A percentile compares a stretch with the other conserved stretches of the same genome.
phyloP scores from a whole-genome alignment of 768 basidiomycete genomes.

The Boletus tylopilopsis region DNA sequence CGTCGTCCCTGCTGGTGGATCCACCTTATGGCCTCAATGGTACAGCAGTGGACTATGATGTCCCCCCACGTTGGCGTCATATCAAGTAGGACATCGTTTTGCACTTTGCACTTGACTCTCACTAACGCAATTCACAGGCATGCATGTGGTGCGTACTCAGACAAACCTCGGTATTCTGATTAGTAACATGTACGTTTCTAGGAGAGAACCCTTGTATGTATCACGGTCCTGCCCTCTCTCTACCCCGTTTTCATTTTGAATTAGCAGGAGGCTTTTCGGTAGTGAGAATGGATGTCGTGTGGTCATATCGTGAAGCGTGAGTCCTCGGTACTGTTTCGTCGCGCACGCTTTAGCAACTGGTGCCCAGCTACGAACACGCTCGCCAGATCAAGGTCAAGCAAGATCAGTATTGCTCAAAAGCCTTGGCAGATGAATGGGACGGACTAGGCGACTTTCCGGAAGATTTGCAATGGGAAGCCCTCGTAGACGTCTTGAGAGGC shows the following conservation, averaged over 20 bases:
- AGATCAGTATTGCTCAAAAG: conserved; percentile 60
- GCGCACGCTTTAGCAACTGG: background rate
- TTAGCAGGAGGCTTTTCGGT: conserved; percentile 33
- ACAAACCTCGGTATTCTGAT: background rate
- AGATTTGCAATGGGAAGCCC: conserved; percentile 63
- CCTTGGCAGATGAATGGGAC: conserved; percentile 42
- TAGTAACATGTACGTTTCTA: background rate
- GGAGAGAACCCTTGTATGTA: conserved; percentile 58
- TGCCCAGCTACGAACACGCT: conserved; percentile 55
- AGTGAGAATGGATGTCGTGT: conserved; percentile 59
- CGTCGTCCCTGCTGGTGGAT: conserved; percentile 66
- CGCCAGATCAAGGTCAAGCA: conserved; percentile 62
- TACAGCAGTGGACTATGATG: conserved; percentile 28
- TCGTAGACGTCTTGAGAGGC: conserved; percentile 70
- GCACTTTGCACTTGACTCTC: background rate
- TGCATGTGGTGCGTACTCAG: conserved; percentile 47
- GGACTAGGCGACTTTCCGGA: conserved; percentile 58
- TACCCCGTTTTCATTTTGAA: background rate
- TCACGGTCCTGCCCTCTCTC: background rate
- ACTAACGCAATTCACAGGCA: conserved; percentile 39
- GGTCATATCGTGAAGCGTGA: conserved; percentile 63
- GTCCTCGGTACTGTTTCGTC: background rate
- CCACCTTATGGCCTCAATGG: conserved; percentile 57
- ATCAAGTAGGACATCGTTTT: conserved; percentile 53
- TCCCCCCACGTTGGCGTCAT: conserved; percentile 58